These are phyloP conservation scores for Glycine latifolia DNA, from an alignment of 306 rosid species.

Conservation along the genomic window DNA sequence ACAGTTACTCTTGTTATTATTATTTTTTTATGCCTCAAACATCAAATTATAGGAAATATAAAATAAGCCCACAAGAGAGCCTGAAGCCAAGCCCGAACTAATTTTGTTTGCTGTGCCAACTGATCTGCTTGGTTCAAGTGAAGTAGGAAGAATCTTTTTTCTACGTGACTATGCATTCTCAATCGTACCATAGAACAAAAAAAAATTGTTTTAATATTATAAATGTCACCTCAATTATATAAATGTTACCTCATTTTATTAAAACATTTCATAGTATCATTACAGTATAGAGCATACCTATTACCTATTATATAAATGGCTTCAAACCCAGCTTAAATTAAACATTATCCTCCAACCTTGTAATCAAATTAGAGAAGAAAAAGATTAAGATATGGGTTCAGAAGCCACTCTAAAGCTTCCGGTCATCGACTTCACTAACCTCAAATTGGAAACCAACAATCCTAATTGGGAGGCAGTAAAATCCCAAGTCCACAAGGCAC, in stretches of 20 bases:
- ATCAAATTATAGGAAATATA: background rate
- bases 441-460: constrained; percentile 39
- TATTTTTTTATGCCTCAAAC: background rate
- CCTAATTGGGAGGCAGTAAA: constrained; percentile 65
- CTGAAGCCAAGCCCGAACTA: constrained; percentile 16
- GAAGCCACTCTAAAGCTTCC: constrained; percentile 64
- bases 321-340: constrained; percentile 12
- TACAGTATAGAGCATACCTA: background rate
- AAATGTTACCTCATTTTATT: too few relatives aligned
- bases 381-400: constrained; percentile 53
- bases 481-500: constrained; percentile 63
- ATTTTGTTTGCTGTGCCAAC: background rate
- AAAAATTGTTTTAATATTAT: constrained; percentile 1
- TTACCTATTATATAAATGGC: background rate
- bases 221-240: background rate
- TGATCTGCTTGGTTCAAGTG: background rate
- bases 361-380: constrained; percentile 35
- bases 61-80: background rate
- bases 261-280: background rate
- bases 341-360: constrained; percentile 25
- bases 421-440: constrained; percentile 56
- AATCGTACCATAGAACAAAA: background rate
- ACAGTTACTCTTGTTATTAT: background rate
- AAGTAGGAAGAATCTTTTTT: background rate
- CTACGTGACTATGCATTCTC: background rate